These are phyloP conservation scores for Phytophthora ohioensis DNA, from an alignment of 352 stramenopile genomes.

Conservation along the genomic window DNA sequence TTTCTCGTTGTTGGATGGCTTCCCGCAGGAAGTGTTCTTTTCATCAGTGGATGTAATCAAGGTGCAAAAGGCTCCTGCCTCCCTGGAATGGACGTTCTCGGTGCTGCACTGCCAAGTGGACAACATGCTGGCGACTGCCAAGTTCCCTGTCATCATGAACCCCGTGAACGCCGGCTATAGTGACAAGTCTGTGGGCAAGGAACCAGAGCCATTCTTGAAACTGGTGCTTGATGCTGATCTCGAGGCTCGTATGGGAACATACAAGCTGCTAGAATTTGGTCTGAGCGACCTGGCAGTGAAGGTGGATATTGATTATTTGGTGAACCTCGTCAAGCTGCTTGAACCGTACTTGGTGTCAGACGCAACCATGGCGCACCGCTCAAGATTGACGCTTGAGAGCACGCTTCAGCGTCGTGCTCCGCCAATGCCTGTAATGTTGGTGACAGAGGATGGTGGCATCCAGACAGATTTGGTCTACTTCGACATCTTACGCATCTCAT, in stretches of 20 bases:
- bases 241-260: constrained; percentile 78
- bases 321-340: constrained; percentile 83
- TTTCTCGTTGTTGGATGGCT: constrained; percentile 78
- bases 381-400: constrained; percentile 64
- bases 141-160: constrained; percentile 89
- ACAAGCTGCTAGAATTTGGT: constrained; percentile 84
- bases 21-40: constrained; percentile 88
- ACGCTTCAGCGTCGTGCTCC: constrained; percentile 71
- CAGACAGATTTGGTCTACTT: constrained; percentile 87
- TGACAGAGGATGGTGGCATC: constrained; percentile 72
- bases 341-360: constrained; percentile 84
- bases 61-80: constrained; percentile 73
- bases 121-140: constrained; percentile 84
- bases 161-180: constrained; percentile 83
- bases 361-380: constrained; percentile 63
- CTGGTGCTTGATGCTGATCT: constrained; percentile 82
- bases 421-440: constrained; percentile 61
- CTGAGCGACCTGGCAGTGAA: constrained; percentile 78
- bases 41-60: constrained; percentile 81
- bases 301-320: constrained; percentile 87
- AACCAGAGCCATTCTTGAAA: constrained; percentile 69
- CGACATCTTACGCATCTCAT: constrained; percentile 78
- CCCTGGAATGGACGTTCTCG: constrained; percentile 79
- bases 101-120: constrained; percentile 86
- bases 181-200: constrained; percentile 70